These are phyloP conservation scores for Plasmodium cynomolgi DNA, from an alignment of 169 alveolate species.

Conservation along the genomic window DNA sequence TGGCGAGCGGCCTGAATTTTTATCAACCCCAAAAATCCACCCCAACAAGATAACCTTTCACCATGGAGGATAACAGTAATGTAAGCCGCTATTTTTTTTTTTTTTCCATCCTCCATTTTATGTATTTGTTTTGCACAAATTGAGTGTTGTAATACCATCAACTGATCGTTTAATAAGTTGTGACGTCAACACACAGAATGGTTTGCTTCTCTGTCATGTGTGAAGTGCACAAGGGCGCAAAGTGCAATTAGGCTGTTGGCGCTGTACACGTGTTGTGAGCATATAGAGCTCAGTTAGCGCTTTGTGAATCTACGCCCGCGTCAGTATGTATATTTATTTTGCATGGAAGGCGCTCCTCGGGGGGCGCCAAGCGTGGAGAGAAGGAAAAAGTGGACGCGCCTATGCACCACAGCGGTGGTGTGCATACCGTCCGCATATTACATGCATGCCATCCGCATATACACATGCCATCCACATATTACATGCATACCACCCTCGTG, in stretches of 20 bases:
- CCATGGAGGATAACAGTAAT: slow-evolving; percentile 1
- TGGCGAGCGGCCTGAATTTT: background rate
- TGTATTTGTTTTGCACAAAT: background rate
- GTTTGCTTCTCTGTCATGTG: background rate
- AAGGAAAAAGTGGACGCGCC: background rate
- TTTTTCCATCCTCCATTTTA: background rate
- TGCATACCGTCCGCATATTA: background rate
- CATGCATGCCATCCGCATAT: background rate
- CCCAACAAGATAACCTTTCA: background rate
- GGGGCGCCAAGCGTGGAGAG: background rate
- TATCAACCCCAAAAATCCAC: background rate
- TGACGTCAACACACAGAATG: background rate
- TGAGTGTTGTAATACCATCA: background rate
- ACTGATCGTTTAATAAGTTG: background rate
- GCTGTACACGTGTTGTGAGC: too few species aligned
- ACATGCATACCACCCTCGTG: background rate
- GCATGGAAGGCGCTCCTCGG: background rate
- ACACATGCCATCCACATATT: background rate
- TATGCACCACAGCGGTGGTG: background rate
- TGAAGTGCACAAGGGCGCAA: background rate
- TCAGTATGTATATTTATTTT: background rate
- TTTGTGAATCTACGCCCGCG: background rate
- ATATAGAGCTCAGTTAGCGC: background rate
- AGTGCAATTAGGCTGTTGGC: background rate
- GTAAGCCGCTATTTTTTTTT: background rate